These are phyloP conservation scores for Cryptococcus amylolentus DNA, from an alignment of 1,284 basidiomycete species.

Conservation along the genomic window DNA sequence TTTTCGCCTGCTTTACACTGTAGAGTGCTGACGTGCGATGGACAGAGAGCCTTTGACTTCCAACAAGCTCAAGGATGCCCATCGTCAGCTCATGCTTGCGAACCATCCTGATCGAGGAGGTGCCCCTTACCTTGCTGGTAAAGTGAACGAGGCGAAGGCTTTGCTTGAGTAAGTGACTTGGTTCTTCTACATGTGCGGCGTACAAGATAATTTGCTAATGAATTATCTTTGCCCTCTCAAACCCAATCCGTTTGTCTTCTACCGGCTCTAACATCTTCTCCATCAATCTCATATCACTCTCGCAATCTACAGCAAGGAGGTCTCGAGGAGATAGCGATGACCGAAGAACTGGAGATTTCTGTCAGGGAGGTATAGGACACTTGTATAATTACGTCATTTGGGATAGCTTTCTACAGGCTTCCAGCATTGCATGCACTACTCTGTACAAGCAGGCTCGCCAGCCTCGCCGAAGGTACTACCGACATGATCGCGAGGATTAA, in stretches of 20 bases:
- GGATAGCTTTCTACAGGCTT: neutral
- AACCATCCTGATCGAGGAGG: slow-evolving; percentile 97
- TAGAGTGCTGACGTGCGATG: neutral
- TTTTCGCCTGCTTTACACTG: neutral
- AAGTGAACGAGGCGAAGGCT: slow-evolving; percentile 92
- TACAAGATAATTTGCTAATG: neutral
- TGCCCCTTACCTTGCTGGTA: slow-evolving; percentile 93
- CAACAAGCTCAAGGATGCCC: slow-evolving; percentile 79
- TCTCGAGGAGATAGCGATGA: slow-evolving; percentile 12
- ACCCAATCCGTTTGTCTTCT: neutral
- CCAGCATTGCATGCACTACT: slow-evolving; percentile 14
- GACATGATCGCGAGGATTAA: neutral
- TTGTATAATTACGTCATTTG: slow-evolving; percentile 4
- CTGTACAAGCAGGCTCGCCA: neutral
- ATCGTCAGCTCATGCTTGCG: slow-evolving; percentile 86
- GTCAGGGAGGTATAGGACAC: neutral
- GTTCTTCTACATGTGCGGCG: neutral
- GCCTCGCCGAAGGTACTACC: neutral
- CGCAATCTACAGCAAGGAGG: slow-evolving; percentile 21
- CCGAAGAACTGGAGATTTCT: neutral
- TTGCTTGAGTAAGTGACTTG: slow-evolving; percentile 58
- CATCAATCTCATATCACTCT: neutral
- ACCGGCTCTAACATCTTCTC: neutral
- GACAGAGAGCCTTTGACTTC: slow-evolving; percentile 69
- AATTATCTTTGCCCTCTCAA: neutral